A percentile compares a stretch with the other conserved stretches of the same genome.
Conservation (phyloP, 1,139 yeast genomes). For the Taiozyma sp. region DNA sequence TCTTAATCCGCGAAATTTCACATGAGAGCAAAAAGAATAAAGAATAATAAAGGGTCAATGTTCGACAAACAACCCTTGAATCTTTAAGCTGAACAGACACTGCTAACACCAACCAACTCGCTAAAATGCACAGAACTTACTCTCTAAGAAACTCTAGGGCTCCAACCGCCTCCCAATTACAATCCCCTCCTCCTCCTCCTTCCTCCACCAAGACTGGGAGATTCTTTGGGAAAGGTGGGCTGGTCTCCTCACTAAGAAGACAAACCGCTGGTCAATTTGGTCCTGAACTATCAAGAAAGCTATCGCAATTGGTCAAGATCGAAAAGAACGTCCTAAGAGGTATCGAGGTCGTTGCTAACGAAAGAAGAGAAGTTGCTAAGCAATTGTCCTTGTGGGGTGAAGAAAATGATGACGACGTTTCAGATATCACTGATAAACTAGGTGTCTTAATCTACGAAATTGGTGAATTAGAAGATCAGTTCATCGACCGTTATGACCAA, state of each 20-base stretch:
- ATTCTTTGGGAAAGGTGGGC: conserved; percentile 88
- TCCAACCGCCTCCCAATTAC: conserved; percentile 94
- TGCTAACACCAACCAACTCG: no score
- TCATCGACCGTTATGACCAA: conserved; percentile 96
- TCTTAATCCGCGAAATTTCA: not conserved
- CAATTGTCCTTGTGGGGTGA: conserved; percentile 98
- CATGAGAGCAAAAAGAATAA: not conserved
- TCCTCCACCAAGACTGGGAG: conserved; percentile 80
- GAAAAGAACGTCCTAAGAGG: conserved; percentile 96
- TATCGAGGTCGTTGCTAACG: conserved; percentile 88
- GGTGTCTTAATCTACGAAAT: conserved; percentile 95
- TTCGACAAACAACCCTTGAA: not conserved
- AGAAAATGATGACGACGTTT: conserved; percentile 94
- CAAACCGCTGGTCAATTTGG: conserved; percentile 92
- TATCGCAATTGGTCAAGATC: conserved; percentile 87
- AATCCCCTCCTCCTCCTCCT: conserved; percentile 92
- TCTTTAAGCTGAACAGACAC: not conserved
- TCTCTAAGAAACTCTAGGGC: conserved; percentile 94
- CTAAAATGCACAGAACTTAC: conserved; percentile 91
- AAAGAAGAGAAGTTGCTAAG: conserved; percentile 95
- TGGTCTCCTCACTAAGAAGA: conserved; percentile 78
- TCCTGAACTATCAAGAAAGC: conserved; percentile 90
- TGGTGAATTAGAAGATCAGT: conserved; percentile 97
- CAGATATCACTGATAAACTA: conserved; percentile 94
- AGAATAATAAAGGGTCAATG: not conserved